Conservation (phyloP, 306 rosid species). For the Alnus rubra region DNA sequence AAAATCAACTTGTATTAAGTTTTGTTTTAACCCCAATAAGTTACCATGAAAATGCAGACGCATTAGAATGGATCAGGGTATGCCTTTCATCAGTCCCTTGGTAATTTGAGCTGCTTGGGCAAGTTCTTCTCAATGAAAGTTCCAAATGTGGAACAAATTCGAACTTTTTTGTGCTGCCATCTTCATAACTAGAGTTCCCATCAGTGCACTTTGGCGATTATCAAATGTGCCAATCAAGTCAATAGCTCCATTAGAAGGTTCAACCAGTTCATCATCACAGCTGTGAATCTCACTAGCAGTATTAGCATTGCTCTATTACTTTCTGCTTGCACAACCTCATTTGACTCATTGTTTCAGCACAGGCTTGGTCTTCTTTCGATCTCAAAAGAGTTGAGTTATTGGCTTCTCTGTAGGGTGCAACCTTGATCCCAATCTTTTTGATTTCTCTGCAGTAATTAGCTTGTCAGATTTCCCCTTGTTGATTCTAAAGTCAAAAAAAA, state of each 20-base stretch:
- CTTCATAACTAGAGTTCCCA: constrained; percentile 32
- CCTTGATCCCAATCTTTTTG: constrained; percentile 38
- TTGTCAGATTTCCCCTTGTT: constrained; percentile 22
- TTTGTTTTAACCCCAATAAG: constrained; percentile 19
- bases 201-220: constrained; percentile 30
- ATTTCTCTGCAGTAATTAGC: constrained; percentile 46
- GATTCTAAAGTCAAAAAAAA: neutral
- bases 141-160: constrained; percentile 51
- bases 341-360: constrained; percentile 26
- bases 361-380: constrained; percentile 34
- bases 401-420: constrained; percentile 34
- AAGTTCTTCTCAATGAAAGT: constrained; percentile 54
- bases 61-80: constrained; percentile 55
- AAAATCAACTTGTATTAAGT: neutral
- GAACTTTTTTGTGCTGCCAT: constrained; percentile 31
- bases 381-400: constrained; percentile 28
- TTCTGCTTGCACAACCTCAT: constrained; percentile 32
- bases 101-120: constrained; percentile 32
- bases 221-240: constrained; percentile 69
- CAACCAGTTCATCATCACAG: constrained; percentile 32
- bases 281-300: constrained; percentile 29
- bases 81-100: constrained; percentile 45
- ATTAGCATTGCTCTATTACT: constrained; percentile 34
- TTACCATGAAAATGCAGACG: constrained; percentile 76
- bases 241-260: constrained; percentile 55